phyloP scores from a whole-genome alignment of 2,329 filamentous ascomycete genomes.

The Paracamarosporium sp. region DNA sequence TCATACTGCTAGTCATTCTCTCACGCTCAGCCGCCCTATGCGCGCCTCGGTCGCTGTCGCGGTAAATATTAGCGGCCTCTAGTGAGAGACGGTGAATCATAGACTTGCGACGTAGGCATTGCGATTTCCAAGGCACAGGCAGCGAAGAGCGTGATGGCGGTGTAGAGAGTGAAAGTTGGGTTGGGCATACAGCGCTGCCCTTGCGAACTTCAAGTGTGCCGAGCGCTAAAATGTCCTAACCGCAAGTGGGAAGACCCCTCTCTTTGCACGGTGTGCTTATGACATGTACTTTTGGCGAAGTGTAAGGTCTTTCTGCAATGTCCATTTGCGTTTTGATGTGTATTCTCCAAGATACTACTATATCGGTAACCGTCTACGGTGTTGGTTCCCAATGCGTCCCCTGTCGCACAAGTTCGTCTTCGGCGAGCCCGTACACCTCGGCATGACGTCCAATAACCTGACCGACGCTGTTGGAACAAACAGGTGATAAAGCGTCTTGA shows the following conservation, averaged over 20 bases:
- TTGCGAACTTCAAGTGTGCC: constrained; percentile 6
- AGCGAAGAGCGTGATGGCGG: neutral
- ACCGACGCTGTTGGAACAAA: neutral
- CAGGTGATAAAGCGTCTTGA: neutral
- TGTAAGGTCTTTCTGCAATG: too few species aligned
- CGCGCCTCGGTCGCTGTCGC: neutral
- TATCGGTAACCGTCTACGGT: too few species aligned
- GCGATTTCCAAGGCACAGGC: neutral
- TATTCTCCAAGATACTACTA: too few species aligned
- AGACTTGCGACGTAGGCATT: neutral
- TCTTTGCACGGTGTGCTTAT: too few species aligned
- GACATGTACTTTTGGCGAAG: too few species aligned
- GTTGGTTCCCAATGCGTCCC: neutral
- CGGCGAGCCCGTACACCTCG: constrained; percentile 5
- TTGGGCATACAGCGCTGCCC: neutral
- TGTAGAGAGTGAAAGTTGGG: neutral
- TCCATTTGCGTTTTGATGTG: too few species aligned
- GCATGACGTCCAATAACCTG: constrained; percentile 11
- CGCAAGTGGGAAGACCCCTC: neutral
- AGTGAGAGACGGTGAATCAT: neutral
- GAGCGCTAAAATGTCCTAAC: constrained; percentile 3
- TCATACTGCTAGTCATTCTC: neutral
- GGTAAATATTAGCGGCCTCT: neutral
- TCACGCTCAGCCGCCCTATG: neutral
- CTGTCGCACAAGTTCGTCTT: neutral